Base-by-base conservation (phyloP, 2,329 filamentous ascomycete genomes). In the Escovopsis sp. region DNA sequence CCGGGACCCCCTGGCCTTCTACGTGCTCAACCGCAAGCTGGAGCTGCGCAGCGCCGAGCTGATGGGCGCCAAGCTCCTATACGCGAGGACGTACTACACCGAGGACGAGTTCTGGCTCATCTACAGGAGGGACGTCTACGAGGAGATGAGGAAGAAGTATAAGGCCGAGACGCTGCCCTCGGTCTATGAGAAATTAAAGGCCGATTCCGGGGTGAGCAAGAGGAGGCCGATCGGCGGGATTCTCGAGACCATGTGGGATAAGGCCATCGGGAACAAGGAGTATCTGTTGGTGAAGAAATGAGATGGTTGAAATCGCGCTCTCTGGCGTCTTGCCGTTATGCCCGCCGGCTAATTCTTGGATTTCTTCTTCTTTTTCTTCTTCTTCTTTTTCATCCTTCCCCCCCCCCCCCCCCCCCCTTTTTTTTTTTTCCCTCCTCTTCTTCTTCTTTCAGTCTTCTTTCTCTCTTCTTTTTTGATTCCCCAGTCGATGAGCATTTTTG, bases 41-140 rank as follows among this genome's bases (percentile, higher is more conserved):
- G 71, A 75, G 53, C 56, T 59, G 43, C 67, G 62, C 28, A 56
- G 73, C 4, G 59, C 60, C 2, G 64, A 70, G 33, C 59, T 73
- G 33, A 62, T 67, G 7, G 72, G 72, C 12, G 69, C 69, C 61
- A 73, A 73, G 53, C 71, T 69, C 63, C 52, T 75, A 6, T 75
- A 75, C 50, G 70, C 71, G 5, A 69, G 73, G 42, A 69, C 69
- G 0, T 74, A 70, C 54, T 72, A 72, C 51, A 64, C 60, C 15
- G 65, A 71, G 50, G 58, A 63, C 2, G 70, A 75, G 42, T 75
- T 75, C 53, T 73, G 70, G 69, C 53, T 58, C 18, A 66, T 70
- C 45, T 74, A 72, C 47, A 63, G 72, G 48, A 59, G 59, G 40
- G 47, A 61, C 23, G 66, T 65, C 62, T 72, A 74, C 47, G 62